Evolutionary conservation across 169 alveolate genomes (phyloP), one percentile per base, ranked within the genome.

Genomic region (Blepharisma undulans): DNA sequence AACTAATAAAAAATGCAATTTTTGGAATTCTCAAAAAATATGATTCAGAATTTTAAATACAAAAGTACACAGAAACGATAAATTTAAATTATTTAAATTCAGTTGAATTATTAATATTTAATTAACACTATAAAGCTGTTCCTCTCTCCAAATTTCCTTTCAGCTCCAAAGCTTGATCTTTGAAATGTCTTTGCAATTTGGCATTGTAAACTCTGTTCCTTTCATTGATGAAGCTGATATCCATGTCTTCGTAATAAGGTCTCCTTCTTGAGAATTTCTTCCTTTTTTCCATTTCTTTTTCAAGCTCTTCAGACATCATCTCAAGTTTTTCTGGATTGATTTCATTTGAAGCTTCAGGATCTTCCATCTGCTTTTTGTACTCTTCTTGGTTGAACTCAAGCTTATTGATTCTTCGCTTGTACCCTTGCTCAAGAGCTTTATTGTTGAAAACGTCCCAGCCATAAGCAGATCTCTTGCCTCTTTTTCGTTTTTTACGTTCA

Each of bases 401-500:
- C 36, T 92, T 93, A 79, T 91, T 94, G 30, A 94, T 87, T 92
- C 98, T 93, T 86, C 95, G 96, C 72, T 92, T 92, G 92, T 96
- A 95, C 7, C 98, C 97, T 91, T 95, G 90, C 89, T 94, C 95
- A 19, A 95, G 90, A 34, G 96, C 88, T 78, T 97, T 98, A 14
- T 92, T 89, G 91, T 96, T 97, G 92, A 96, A 97, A 14, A 95
- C 95, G 87, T 96, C 97, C 97, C 97, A 95, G 14, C 98, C 98
- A 33, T 66, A 86, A 16, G 86, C 93, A 93, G 76, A 92, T 79
- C 60, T 92, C 94, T 72, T 95, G 91, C 66, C 94, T 96, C 84
- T 95, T 87, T 91, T 95, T 92, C 91, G 91, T 88, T 79, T 93
- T 90, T 33, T 90, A 72, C 19, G 84, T 33, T 36, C 30, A 34